Base-by-base conservation (phyloP, 2,329 filamentous ascomycete species). In the Cercospora sesami region DNA sequence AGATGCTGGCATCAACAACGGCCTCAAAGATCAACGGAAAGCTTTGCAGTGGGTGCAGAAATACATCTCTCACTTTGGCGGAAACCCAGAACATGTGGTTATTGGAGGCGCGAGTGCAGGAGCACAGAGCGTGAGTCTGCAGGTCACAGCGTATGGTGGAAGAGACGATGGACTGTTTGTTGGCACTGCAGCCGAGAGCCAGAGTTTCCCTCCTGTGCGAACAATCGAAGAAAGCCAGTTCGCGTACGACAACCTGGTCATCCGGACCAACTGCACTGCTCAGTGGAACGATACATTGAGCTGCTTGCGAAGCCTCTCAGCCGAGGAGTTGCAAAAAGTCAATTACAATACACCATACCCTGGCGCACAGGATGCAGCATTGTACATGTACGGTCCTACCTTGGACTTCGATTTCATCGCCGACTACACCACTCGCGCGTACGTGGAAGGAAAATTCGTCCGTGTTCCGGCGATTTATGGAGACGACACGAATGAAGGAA, bases 71-170 rank as follows among this genome's bases (percentile, higher is more conserved):
- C 76, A 86, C 76, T 93, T 94, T 72, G 91, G 90, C 4, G 91
- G 90, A 26, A 81, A 93, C 71, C 88, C 90, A 1, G 74, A 82
- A 0, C 89, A 91, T 71, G 89, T 93, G 9, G 87, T 89, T 0
- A 80, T 93, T 0, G 89, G 87, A 16, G 91, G 91, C 9, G 87
- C 85, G 69, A 90, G 88, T 63, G 90, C 90, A 2, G 91, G 91
- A 3, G 90, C 84, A 12, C 87, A 83, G 1, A 88, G 88, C 4
- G 83, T 92, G n/a, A 85, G 83, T 30, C 81, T 91, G 39, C 88
- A 91, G 26, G 82, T 92, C 51, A 86, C 83, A 0, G 83, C 85
- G 0, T 83, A 85, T 66, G 82, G 80, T 12, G 84, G 84, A 3
- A 78, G 79, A 53, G 76, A 85, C 65, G 80, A 83, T 33, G 73